Evolutionary conservation across 2,329 filamentous ascomycete species (phyloP).

Genomic region (Aquanectria penicillioides): DNA sequence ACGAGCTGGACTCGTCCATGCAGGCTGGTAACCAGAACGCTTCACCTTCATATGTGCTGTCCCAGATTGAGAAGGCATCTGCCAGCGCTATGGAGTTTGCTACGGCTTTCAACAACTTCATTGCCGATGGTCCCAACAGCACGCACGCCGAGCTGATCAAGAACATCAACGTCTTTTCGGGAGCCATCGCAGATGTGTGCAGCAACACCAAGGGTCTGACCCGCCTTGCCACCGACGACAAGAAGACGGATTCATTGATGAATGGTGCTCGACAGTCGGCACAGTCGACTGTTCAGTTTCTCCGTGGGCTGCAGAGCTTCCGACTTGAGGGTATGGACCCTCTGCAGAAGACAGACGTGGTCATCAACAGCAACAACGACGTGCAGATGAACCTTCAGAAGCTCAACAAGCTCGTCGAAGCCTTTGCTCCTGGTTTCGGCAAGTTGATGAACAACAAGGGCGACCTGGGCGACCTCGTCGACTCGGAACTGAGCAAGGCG

Average conservation of each 20-base stretch:
- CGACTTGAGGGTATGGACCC: slow-evolving; percentile 90
- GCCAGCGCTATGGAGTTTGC: slow-evolving; percentile 96
- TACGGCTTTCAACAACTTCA: slow-evolving; percentile 97
- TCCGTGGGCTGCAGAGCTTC: slow-evolving; percentile 93
- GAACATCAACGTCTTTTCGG: slow-evolving; percentile 88
- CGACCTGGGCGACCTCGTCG: slow-evolving; percentile 92
- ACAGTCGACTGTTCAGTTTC: slow-evolving; percentile 89
- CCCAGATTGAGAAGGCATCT: slow-evolving; percentile 96
- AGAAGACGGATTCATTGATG: slow-evolving; percentile 88
- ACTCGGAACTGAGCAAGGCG: slow-evolving; percentile 90
- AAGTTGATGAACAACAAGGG: slow-evolving; percentile 83
- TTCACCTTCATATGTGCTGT: slow-evolving; percentile 92
- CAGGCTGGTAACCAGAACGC: slow-evolving; percentile 99
- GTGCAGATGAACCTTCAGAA: slow-evolving; percentile 94
- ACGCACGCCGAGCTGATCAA: slow-evolving; percentile 92
- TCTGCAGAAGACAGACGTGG: slow-evolving; percentile 93
- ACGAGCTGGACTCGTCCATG: slow-evolving; percentile 97
- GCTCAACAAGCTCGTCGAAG: slow-evolving; percentile 91
- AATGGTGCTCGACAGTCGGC: slow-evolving; percentile 86
- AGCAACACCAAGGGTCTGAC: slow-evolving; percentile 96
- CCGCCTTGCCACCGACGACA: slow-evolving; percentile 93
- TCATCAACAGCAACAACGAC: slow-evolving; percentile 97
- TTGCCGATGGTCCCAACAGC: slow-evolving; percentile 93
- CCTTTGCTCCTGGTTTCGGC: slow-evolving; percentile 86
- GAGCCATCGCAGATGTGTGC: slow-evolving; percentile 91